Conservation (phyloP, 805 yeast genomes). For the Cyberlindnera petersonii region DNA sequence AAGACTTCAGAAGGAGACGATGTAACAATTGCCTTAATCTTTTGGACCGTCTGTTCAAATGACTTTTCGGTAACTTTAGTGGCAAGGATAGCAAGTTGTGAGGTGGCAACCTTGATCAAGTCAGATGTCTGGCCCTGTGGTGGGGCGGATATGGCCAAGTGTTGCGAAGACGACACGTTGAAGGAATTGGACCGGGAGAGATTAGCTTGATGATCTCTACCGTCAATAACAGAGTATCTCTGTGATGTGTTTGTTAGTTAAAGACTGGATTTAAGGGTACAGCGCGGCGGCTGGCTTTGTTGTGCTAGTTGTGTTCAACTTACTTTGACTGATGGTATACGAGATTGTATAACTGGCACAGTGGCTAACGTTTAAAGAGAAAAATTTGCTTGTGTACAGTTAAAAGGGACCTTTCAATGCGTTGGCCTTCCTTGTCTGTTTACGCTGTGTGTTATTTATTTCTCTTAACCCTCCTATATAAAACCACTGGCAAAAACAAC, state of each 20-base stretch:
- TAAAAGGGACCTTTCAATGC: no score
- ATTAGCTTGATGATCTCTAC: not conserved
- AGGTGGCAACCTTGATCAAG: constrained; percentile 35
- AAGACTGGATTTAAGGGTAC: no score
- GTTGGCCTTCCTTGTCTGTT: no score
- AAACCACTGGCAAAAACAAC: not conserved
- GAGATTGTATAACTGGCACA: no score
- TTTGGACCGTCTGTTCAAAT: constrained; percentile 36
- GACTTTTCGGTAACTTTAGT: constrained; percentile 40
- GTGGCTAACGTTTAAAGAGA: no score
- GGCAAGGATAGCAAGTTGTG: constrained; percentile 52
- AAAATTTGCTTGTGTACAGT: no score
- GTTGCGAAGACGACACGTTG: constrained; percentile 15
- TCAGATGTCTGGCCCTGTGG: constrained; percentile 18
- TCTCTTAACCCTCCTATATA: no score
- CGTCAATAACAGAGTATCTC: not conserved
- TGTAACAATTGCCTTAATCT: constrained; percentile 45
- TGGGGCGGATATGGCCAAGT: constrained; percentile 13
- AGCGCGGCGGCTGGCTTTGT: no score
- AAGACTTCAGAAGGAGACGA: constrained; percentile 32
- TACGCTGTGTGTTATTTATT: no score
- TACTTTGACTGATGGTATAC: no score
- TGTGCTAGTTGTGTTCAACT: no score
- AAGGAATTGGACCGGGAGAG: constrained; percentile 1
- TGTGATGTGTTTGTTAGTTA: not conserved